Evolutionary conservation across 768 basidiomycete genomes (phyloP).

Genomic region (Tricholoma matsutake): DNA sequence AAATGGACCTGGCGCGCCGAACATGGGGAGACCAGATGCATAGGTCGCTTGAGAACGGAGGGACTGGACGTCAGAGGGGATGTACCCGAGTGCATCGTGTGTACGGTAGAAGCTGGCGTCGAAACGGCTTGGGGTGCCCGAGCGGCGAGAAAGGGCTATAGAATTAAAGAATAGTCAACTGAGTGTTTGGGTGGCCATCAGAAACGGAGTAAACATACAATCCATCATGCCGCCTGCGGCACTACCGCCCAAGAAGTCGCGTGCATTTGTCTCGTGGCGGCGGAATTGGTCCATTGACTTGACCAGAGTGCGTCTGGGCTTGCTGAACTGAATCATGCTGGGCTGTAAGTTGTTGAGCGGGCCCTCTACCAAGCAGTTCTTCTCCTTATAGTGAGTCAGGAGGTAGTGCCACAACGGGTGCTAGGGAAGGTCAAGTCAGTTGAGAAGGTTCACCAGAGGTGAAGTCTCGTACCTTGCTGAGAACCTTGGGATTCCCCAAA

Average conservation of each 20-base stretch:
- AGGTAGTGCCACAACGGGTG: conserved; percentile 99
- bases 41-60: conserved; percentile 96
- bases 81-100: conserved; percentile 90
- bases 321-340: conserved; percentile 99
- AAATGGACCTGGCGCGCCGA: conserved; percentile 67
- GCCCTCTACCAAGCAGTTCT: conserved; percentile 89
- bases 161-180: conserved; percentile 4
- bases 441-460: background rate
- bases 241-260: conserved; percentile 59
- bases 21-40: conserved; percentile 88
- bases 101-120: conserved; percentile 95
- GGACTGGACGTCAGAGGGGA: conserved; percentile 94
- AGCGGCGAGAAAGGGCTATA: conserved; percentile 53
- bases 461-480: conserved; percentile 79
- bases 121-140: conserved; percentile 92
- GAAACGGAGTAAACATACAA: conserved; percentile 36
- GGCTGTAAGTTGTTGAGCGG: conserved; percentile 94
- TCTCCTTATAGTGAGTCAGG: conserved; percentile 98
- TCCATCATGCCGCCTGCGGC: conserved; percentile 43
- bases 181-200: conserved; percentile 1
- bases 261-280: conserved; percentile 87
- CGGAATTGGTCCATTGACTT: conserved; percentile 94
- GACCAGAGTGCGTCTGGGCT: conserved; percentile 83
- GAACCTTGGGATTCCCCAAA: conserved; percentile 98
- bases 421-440: conserved; percentile 38